Conservation (phyloP, 441 rosid species). For the Arabidopsis lyrata region DNA sequence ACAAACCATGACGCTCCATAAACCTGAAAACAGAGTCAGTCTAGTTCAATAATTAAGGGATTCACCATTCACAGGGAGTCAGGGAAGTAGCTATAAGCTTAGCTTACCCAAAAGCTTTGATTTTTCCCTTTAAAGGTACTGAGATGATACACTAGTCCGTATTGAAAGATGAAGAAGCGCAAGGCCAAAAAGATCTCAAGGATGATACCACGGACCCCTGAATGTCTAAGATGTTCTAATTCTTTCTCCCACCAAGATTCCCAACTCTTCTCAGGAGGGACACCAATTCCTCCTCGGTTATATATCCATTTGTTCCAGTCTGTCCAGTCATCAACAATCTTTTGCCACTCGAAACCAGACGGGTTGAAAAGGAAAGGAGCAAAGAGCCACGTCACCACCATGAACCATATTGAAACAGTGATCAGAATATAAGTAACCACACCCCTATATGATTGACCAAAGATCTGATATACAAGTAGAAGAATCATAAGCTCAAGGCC, state of each 20-base stretch:
- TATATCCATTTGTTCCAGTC: conserved; percentile 82
- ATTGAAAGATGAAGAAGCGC: conserved; percentile 76
- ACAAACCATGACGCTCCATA: conserved; percentile 71
- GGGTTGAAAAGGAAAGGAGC: conserved; percentile 96
- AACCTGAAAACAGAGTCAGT: conserved; percentile 47
- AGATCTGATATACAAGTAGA: conserved; percentile 68
- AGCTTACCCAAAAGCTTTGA: conserved; percentile 60
- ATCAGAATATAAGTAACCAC: conserved; percentile 69
- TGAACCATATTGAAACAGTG: conserved; percentile 83
- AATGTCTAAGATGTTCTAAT: conserved; percentile 61
- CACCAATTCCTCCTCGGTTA: conserved; percentile 75
- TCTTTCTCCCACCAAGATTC: conserved; percentile 92
- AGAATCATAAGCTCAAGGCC: conserved; percentile 82
- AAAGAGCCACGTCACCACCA: conserved; percentile 88
- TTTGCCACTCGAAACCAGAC: conserved; percentile 92
- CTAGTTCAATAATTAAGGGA: conserved; percentile 5
- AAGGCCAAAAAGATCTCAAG: conserved; percentile 64
- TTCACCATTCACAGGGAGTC: neutral
- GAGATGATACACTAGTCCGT: conserved; percentile 79
- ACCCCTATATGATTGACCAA: conserved; percentile 63
- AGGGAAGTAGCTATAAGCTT: conserved; percentile 13
- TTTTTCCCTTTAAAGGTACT: conserved; percentile 50
- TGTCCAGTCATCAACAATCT: conserved; percentile 74
- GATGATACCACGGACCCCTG: conserved; percentile 62
- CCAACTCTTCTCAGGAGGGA: conserved; percentile 77